Evolutionary conservation across 2,329 filamentous ascomycete genomes (phyloP), one percentile per base, ranked within the genome.

Genomic region (Dendryphion nanum): DNA sequence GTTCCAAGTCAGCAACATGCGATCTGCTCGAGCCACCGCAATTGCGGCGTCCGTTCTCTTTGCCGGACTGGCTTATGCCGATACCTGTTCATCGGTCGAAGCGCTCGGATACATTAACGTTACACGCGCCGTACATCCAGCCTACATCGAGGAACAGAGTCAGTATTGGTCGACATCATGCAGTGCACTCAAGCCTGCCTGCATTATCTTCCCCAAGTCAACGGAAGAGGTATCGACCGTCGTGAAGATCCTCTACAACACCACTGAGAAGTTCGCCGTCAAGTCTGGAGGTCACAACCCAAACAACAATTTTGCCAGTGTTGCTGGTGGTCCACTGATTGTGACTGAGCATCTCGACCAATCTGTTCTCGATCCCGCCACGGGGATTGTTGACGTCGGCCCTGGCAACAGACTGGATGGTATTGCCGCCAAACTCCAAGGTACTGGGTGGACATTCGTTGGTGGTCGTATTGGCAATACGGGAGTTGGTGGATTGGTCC

Each of bases 201-300:
- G 60, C 33, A 61, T 63, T 33, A 49, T 62, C 40, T 56, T 57
- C 19, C 56, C 57, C 3, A 57, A 50, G 15, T 75, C 67, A 21
- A 64, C 70, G 1, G 59, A 70, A 13, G 75, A 82, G 50, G 75
- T 82, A 24, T 68, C 76, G 0, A 65, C 68, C 7, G 69, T 78
- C n/a, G 67, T 82, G 32, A 68, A 66, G 18, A 64, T 74, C 19
- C 66, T 82, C 10, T 40, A 45, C 16, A 51, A 52, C 31, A 55
- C 42, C 2, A 68, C 66, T 6, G 57, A 69, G 21, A 69, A 69
- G 32, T 77, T 82, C 32, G 80, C 79, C 14, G 69, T 81, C 61
- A 71, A 75, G 53, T 69, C 71, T 7, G 76, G 75, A 6, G 71
- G 71, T 1, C 71, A 74, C 49, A 68, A 69, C 40, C 68, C 68